Percentiles rank a stretch among this genome's conserved stretches.
These are phyloP conservation scores for Mycena pura DNA, from an alignment of 768 basidiomycete genomes.

Conservation along the genomic window DNA sequence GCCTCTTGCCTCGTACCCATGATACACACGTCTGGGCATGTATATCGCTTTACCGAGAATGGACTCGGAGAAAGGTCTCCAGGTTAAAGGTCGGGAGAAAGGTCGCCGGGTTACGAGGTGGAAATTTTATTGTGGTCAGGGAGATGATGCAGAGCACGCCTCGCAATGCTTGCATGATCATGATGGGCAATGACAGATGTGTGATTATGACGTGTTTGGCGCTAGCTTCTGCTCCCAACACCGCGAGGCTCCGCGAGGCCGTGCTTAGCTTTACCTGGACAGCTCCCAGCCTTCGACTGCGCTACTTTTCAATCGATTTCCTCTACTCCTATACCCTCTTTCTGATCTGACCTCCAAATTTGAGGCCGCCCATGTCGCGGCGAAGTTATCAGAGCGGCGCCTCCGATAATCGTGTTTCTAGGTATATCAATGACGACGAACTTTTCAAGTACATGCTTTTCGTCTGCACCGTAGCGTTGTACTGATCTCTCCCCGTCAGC, in stretches of 20 bases:
- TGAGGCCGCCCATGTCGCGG: conserved; percentile 61
- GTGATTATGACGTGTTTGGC: conserved; percentile 11
- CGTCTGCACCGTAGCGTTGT: conserved; percentile 2
- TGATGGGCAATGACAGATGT: too few species aligned
- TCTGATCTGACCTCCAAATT: neutral
- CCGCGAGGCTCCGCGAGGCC: neutral
- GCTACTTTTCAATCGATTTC: neutral
- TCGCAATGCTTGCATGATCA: too few species aligned
- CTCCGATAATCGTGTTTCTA: conserved; percentile 76
- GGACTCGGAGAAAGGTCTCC: too few species aligned
- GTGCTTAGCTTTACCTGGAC: conserved; percentile 3
- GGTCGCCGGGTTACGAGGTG: too few species aligned
- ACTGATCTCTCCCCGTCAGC: conserved; percentile 44
- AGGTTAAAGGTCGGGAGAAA: too few species aligned
- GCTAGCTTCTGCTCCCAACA: neutral
- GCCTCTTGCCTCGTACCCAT: too few species aligned
- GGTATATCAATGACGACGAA: conserved; percentile 85
- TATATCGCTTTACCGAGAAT: too few species aligned
- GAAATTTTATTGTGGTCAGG: too few species aligned
- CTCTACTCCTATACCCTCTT: neutral
- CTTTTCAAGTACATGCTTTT: conserved; percentile 70
- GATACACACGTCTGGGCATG: too few species aligned
- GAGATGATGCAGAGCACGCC: too few species aligned
- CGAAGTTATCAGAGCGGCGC: conserved; percentile 77
- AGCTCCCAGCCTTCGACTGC: conserved; percentile 16